Evolutionary conservation across 345 rosid species (phyloP), one percentile per base, ranked within the genome.

Genomic region (Boechera divaricarpa): DNA sequence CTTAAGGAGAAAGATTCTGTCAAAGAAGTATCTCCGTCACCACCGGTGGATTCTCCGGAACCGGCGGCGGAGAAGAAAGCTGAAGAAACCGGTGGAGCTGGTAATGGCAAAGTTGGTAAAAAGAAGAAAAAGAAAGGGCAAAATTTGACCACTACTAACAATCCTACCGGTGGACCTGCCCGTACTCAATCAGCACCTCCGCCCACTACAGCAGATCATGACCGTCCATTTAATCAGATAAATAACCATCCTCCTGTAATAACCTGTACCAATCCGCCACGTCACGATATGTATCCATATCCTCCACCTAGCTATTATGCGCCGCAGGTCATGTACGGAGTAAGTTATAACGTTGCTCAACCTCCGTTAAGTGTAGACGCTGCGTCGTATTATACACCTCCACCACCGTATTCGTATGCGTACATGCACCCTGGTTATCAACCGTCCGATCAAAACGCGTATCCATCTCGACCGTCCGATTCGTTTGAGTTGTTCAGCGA

Each of bases 401-500:
- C 79, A 3, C 80, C 87, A 11, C 66, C 79, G 16, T n/a, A 86
- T 18, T 77, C 87, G 4, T 80, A 84, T 65, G 74, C 84, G 28
- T 80, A 79, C 35, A 71, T 79, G 79, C 80, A 85, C 35, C 77
- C 82, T 3, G 85, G 84, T 15, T 75, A 45, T 15, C 82, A 45
- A 21, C 80, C 86, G 49, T 59, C 60, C 2, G 84, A 87, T 28
- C 63, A 39, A 1, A 86, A 85, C 39, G 3, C 77, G 1, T 78
- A 73, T 60, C 26, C 81, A 9, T 77, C 85, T 11, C 85, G 74
- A 39, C 83, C 89, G 67, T 71, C 85, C 0, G 82, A 84, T 51
- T 84, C 98, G 15, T 93, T 87, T 9, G 97, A 91, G 87, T 55
- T 93, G 35, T 86, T 93, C 13, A 91, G 97, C 69, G 98, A 93